Base-by-base conservation (phyloP, 345 rosid species). In the Salix koriyanagi region DNA sequence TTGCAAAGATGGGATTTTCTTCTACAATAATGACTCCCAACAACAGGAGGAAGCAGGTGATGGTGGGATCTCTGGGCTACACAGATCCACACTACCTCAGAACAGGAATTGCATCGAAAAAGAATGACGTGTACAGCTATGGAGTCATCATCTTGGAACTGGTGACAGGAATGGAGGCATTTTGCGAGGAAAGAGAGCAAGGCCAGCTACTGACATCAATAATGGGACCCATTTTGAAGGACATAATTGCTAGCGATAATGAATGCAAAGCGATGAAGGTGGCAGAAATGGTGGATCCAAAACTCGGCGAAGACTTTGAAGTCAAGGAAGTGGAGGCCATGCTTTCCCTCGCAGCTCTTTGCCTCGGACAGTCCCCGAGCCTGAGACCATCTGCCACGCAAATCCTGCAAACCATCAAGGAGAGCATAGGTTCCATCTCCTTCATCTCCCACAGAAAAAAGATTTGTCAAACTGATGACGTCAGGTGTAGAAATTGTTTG, bases 31-130 rank as follows among this genome's bases (percentile, higher is more conserved):
- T 79, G 73, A 88, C 89, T 32, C 72, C 81, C 36, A 69, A 83
- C 21, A 79, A 83, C 46, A 65, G 69, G 7, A 65, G 69, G 7
- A 90, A 88, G 82, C 90, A 86, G 77, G 80, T 90, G 75, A 82
- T 84, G 89, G 78, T 91, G 48, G 98, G 98, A 0, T 94, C 98
- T 67, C 97, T 93, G 1, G 98, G 97, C 19, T 94, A 94, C 78
- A 91, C 94, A 0, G 98, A 94, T 66, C 98, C 98, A 21, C 96
- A 89, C 56, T 94, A 91, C 85, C 82, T 94, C 42, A 87, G 88
- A 75, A 92, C 97, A 0, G 98, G 98, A 25, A 81, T 92, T 13
- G 89, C 94, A 7, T 91, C 97, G 0, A 91, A 91, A 83, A 94
- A 91, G 85, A 94, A 89, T 80, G 97, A 92, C 48, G 84, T 94